These are phyloP conservation scores for Fusarium lyarnte DNA, from an alignment of 2,329 filamentous ascomycete genomes.

Conservation along the genomic window DNA sequence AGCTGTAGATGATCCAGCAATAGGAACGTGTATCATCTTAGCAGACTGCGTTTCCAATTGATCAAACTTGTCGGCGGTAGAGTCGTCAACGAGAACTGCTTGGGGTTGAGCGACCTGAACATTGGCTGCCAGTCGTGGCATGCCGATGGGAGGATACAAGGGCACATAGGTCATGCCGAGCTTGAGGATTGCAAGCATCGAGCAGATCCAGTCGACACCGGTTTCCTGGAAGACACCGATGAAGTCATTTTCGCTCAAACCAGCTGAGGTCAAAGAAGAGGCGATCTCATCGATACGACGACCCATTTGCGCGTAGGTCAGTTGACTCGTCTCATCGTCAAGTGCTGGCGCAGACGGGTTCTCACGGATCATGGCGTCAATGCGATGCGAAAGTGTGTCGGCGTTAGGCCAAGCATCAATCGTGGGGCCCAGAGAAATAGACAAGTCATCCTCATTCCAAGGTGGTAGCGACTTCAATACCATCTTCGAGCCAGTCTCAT, in stretches of 20 bases:
- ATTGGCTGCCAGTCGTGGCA: background rate
- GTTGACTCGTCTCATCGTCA: background rate
- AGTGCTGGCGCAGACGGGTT: background rate
- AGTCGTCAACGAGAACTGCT: constrained; percentile 1
- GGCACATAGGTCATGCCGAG: constrained; percentile 12
- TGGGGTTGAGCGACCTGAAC: constrained; percentile 2
- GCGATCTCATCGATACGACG: background rate
- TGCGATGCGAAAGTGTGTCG: background rate
- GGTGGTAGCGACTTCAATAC: background rate
- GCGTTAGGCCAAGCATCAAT: background rate
- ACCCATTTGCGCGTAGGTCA: background rate
- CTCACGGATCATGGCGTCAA: background rate
- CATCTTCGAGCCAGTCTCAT: background rate
- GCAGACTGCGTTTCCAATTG: background rate
- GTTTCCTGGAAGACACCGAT: constrained; percentile 9
- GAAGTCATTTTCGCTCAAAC: background rate
- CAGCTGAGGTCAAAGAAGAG: background rate
- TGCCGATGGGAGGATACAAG: background rate
- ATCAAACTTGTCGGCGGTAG: background rate
- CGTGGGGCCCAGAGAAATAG: background rate
- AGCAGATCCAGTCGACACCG: background rate
- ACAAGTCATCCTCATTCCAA: background rate
- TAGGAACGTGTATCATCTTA: background rate
- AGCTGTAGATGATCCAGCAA: background rate
- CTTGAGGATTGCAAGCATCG: constrained; percentile 7